These are phyloP conservation scores for Neurospora sp. DNA, from an alignment of 495 filamentous ascomycete genomes.

Conservation along the genomic window DNA sequence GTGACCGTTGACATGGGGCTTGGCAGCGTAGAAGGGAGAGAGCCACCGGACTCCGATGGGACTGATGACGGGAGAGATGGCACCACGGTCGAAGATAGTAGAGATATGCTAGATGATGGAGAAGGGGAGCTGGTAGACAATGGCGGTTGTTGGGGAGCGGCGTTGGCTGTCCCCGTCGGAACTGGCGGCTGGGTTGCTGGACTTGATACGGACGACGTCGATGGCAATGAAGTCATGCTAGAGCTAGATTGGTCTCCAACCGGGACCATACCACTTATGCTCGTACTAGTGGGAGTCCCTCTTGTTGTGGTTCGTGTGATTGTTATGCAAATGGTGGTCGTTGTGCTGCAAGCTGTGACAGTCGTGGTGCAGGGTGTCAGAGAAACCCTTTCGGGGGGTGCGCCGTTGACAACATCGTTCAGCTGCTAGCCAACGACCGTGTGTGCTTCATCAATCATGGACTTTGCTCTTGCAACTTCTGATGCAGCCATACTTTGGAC, in stretches of 20 bases:
- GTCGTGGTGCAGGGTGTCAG: constrained; percentile 12
- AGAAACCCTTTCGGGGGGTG: constrained; percentile 5
- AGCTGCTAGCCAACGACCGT: constrained; percentile 8
- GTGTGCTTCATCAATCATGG: constrained; percentile 10
- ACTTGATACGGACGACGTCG: not conserved
- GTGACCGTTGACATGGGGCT: not conserved
- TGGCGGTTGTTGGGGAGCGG: not conserved
- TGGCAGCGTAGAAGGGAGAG: not conserved
- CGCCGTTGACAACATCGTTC: constrained; percentile 2
- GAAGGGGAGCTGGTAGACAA: not conserved
- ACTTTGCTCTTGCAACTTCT: constrained; percentile 8
- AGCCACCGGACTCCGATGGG: not conserved
- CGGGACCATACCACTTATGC: not conserved
- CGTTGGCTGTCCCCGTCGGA: not conserved
- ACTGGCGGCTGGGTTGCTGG: not conserved
- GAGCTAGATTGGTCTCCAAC: not conserved
- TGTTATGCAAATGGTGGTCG: constrained; percentile 6
- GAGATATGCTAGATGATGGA: not conserved
- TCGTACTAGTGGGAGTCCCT: not conserved
- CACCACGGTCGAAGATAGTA: not conserved
- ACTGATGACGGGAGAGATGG: not conserved
- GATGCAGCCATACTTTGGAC: constrained; percentile 9
- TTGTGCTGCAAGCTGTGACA: constrained; percentile 9
- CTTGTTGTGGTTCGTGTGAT: constrained; percentile 1
- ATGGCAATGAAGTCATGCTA: not conserved